These are phyloP conservation scores for Neonectria sp. DNA, from an alignment of 2,329 filamentous ascomycete species.

Conservation along the genomic window DNA sequence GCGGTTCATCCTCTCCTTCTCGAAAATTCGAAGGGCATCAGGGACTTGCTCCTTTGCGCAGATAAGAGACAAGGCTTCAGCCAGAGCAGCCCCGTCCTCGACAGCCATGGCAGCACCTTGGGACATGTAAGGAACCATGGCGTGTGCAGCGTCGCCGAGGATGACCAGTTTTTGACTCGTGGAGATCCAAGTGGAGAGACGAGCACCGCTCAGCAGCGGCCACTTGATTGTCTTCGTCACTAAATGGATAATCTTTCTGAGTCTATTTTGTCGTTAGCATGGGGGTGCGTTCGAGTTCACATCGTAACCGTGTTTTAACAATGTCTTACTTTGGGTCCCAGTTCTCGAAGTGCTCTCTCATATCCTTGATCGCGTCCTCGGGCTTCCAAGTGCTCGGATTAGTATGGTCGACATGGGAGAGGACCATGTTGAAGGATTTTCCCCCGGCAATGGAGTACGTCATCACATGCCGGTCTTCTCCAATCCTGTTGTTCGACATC, in stretches of 20 bases:
- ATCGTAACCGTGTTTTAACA: neutral
- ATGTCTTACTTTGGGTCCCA: conserved; percentile 52
- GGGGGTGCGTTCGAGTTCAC: neutral
- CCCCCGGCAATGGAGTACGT: conserved; percentile 60
- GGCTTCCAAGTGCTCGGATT: conserved; percentile 51
- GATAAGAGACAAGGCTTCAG: conserved; percentile 50
- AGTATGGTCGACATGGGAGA: conserved; percentile 57
- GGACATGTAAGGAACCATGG: conserved; percentile 61
- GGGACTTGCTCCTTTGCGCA: conserved; percentile 44
- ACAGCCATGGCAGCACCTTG: conserved; percentile 61
- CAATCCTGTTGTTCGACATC: conserved; percentile 51
- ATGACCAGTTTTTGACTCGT: conserved; percentile 51
- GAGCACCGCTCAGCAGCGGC: conserved; percentile 48
- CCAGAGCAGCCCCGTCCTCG: conserved; percentile 59
- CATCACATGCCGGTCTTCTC: conserved; percentile 61
- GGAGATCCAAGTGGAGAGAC: conserved; percentile 50
- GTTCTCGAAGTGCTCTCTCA: conserved; percentile 50
- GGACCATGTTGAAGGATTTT: conserved; percentile 62
- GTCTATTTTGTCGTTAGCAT: conserved; percentile 34
- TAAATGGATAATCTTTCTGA: conserved; percentile 54
- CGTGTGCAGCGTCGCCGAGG: conserved; percentile 60
- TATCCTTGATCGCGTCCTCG: conserved; percentile 49
- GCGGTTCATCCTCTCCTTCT: conserved; percentile 53
- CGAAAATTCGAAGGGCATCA: conserved; percentile 54
- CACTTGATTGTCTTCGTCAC: conserved; percentile 54